Evolutionary conservation across 192 early-diverging fungal species (phyloP).

Genomic region (Paraglomus brasilianum): DNA sequence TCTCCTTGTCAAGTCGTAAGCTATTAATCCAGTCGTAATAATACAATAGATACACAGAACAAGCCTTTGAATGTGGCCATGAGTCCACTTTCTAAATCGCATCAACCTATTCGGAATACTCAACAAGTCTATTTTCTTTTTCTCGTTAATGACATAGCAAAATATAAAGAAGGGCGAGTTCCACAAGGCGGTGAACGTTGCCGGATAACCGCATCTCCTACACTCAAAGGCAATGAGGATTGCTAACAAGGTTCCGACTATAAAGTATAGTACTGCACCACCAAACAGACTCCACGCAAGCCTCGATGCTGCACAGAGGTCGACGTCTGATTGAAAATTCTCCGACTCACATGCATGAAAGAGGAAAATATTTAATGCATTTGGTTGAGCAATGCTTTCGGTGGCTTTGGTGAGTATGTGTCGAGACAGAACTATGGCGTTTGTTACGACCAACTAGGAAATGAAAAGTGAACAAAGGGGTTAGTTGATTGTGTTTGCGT

Average conservation of each 20-base stretch:
- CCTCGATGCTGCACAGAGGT: conserved; percentile 15
- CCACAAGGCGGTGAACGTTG: conserved; percentile 22
- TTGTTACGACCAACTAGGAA: conserved; percentile 12
- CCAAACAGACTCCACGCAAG: conserved; percentile 20
- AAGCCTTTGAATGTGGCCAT: neutral
- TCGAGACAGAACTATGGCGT: neutral
- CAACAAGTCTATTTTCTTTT: conserved; percentile 18
- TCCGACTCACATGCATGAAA: conserved; percentile 16
- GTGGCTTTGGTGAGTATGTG: conserved; percentile 6
- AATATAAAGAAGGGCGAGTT: conserved; percentile 23
- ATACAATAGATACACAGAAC: neutral
- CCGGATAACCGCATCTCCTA: conserved; percentile 16
- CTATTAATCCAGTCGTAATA: conserved; percentile 11
- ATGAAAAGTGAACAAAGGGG: too few relatives aligned
- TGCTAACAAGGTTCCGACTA: neutral
- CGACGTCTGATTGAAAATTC: conserved; percentile 10
- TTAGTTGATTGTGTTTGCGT: too few relatives aligned
- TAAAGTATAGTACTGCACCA: conserved; percentile 16
- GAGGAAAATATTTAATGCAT: neutral
- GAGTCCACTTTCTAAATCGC: conserved; percentile 26
- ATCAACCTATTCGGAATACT: conserved; percentile 24
- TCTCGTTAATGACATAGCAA: conserved; percentile 21
- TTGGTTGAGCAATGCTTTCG: neutral
- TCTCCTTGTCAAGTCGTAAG: conserved; percentile 8
- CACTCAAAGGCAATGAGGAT: conserved; percentile 10